A percentile compares a stretch with the other conserved stretches of the same genome.
Conservation (phyloP, 140 eudicot genomes). For the Cichorium intybus region DNA sequence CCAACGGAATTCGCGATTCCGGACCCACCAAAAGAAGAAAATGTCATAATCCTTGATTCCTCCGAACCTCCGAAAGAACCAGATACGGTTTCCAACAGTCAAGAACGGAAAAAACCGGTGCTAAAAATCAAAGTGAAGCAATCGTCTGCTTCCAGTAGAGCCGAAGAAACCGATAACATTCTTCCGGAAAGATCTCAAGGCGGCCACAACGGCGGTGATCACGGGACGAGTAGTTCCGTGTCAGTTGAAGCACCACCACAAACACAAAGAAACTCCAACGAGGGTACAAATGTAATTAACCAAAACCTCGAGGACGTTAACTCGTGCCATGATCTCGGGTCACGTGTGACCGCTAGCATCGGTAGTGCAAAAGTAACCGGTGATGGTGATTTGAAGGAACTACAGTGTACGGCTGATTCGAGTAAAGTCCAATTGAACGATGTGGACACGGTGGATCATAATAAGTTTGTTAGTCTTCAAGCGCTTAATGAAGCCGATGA, state of each 20-base stretch:
- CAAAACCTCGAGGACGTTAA: conserved; percentile 74
- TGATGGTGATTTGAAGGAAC: conserved; percentile 58
- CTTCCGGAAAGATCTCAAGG: conserved; percentile 49
- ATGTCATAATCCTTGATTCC: conserved; percentile 15
- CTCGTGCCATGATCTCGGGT: conserved; percentile 85
- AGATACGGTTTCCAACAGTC: conserved; percentile 57
- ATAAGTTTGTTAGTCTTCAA: conserved; percentile 31
- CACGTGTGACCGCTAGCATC: conserved; percentile 94
- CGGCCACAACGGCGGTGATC: conserved; percentile 52
- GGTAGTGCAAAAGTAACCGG: conserved; percentile 68
- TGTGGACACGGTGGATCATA: conserved; percentile 28
- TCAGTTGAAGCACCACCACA: conserved; percentile 74
- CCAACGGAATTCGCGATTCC: conserved; percentile 22
- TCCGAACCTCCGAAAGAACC: conserved; percentile 42
- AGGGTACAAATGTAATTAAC: conserved; percentile 42
- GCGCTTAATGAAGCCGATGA: conserved; percentile 25
- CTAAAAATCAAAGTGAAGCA: conserved; percentile 71
- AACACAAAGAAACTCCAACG: conserved; percentile 36
- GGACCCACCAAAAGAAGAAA: conserved; percentile 30
- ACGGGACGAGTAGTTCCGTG: conserved; percentile 79
- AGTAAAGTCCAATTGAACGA: conserved; percentile 53
- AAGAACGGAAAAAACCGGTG: conserved; percentile 56
- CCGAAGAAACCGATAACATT: conserved; percentile 48
- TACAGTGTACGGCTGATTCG: conserved; percentile 96
- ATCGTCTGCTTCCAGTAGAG: conserved; percentile 63